A percentile compares a stretch with the other conserved stretches of the same genome.
phyloP scores from a whole-genome alignment of 805 yeast genomes.

The Starmerella lactis-condensi region DNA sequence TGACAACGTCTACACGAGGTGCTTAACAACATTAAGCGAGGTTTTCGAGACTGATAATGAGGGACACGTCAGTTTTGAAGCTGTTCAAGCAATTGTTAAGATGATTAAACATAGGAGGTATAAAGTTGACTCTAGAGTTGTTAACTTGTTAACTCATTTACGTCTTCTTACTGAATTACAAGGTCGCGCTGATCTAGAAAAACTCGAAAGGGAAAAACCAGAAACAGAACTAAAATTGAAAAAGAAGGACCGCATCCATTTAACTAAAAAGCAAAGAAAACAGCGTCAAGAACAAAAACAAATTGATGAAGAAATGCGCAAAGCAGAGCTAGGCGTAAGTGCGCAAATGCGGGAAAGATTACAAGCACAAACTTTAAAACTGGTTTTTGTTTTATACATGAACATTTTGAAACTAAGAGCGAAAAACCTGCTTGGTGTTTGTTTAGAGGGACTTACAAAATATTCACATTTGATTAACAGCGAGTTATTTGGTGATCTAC shows the following conservation, averaged over 20 bases:
- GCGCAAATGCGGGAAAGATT: conserved; percentile 69
- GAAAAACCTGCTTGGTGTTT: conserved; percentile 58
- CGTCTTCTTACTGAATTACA: conserved; percentile 24
- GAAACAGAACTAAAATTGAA: conserved; percentile 33
- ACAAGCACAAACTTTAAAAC: conserved; percentile 69
- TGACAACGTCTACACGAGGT: conserved; percentile 34
- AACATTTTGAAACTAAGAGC: conserved; percentile 51
- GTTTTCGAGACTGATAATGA: conserved; percentile 58
- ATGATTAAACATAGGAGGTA: conserved; percentile 55
- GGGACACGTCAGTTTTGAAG: conserved; percentile 64
- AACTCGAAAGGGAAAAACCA: conserved; percentile 29
- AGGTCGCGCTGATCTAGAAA: conserved; percentile 25
- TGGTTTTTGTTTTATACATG: conserved; percentile 53
- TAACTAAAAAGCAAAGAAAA: conserved; percentile 79
- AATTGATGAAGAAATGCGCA: conserved; percentile 75
- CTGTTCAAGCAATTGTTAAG: conserved; percentile 48
- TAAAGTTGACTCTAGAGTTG: conserved; percentile 65
- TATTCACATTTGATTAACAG: conserved; percentile 86
- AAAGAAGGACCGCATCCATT: conserved; percentile 78
- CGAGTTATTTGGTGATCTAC: conserved; percentile 79
- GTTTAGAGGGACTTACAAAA: conserved; percentile 75
- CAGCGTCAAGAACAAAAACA: conserved; percentile 67
- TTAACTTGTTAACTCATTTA: conserved; percentile 54
- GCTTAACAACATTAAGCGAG: conserved; percentile 49
- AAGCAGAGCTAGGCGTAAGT: conserved; percentile 74